Percentiles rank a stretch among this genome's conserved stretches.
phyloP scores from a whole-genome alignment of 805 yeast genomes.

The Myxozyma sirexii region DNA sequence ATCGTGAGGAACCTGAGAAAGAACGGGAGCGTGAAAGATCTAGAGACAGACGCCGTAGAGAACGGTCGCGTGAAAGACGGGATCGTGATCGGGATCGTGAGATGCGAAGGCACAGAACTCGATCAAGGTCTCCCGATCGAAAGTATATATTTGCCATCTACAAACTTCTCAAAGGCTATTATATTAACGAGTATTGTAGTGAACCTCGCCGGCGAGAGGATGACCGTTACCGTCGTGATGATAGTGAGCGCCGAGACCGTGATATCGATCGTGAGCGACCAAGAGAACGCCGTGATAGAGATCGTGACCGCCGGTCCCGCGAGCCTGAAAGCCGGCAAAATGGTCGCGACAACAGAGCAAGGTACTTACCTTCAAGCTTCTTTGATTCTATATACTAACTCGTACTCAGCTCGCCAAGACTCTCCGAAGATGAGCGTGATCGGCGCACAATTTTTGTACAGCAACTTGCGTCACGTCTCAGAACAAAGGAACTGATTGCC shows the following conservation, averaged over 20 bases:
- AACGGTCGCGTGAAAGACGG: background rate
- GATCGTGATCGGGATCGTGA: slow-evolving; percentile 15
- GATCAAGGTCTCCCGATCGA: slow-evolving; percentile 23
- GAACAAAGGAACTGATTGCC: slow-evolving; percentile 39
- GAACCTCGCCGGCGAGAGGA: background rate
- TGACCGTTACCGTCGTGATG: slow-evolving; percentile 2
- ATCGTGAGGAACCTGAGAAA: slow-evolving; percentile 6
- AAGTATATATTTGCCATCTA: background rate
- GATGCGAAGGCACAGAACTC: slow-evolving; percentile 1
- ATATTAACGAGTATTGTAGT: background rate
- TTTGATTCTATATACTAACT: background rate
- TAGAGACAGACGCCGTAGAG: slow-evolving; percentile 2
- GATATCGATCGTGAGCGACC: slow-evolving; percentile 3
- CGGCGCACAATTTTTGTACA: slow-evolving; percentile 44
- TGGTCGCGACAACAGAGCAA: background rate
- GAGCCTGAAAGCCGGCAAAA: background rate
- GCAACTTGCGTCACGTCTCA: slow-evolving; percentile 43
- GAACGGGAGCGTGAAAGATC: slow-evolving; percentile 21
- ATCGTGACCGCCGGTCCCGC: background rate
- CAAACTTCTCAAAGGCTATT: background rate
- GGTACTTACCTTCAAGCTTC: background rate
- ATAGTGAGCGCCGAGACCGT: background rate
- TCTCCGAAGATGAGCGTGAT: slow-evolving; percentile 41
- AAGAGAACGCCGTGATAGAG: slow-evolving; percentile 1
- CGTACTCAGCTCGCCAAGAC: slow-evolving; percentile 26